Evolutionary conservation across 225 moss, liverwort and hornwort species (phyloP).

Genomic region (Takakia lepidozioides): DNA sequence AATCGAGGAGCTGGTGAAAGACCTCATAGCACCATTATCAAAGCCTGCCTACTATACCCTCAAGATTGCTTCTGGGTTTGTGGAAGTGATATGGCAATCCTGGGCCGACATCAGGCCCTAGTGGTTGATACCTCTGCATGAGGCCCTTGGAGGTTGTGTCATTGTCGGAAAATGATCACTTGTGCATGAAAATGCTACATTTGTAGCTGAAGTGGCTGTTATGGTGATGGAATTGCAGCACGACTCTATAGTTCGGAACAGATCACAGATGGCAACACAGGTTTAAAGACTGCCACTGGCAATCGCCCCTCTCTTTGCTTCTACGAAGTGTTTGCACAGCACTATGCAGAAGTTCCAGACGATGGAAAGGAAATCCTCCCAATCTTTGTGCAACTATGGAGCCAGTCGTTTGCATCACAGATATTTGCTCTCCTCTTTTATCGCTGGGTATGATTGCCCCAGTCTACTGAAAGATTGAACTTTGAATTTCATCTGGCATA

Average conservation of each 20-base stretch:
- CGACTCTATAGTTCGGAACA: constrained; percentile 37
- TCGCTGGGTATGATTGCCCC: constrained; percentile 50
- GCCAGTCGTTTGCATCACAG: constrained; percentile 91
- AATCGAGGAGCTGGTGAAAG: no score
- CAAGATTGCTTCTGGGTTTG: no score
- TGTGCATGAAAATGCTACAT: no score
- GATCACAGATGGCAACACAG: constrained; percentile 7
- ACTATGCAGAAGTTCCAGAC: constrained; percentile 78
- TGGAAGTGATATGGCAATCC: no score
- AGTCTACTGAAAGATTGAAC: no score
- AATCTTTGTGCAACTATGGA: constrained; percentile 87
- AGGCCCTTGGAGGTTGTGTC: no score
- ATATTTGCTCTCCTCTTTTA: constrained; percentile 92
- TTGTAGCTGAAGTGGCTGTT: constrained; percentile 1
- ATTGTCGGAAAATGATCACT: no score
- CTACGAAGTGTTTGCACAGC: constrained; percentile 90
- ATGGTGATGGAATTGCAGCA: constrained; percentile 24
- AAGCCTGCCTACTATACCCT: no score
- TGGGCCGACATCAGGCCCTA: no score
- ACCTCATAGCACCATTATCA: no score
- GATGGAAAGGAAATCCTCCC: constrained; percentile 75
- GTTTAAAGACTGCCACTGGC: constrained; percentile 30
- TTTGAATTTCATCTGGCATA: no score
- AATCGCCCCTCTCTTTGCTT: constrained; percentile 51
- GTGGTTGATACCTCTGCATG: no score